Percentiles rank a stretch among this genome's conserved stretches.
These are phyloP conservation scores for Lactarius hengduanensis DNA, from an alignment of 768 basidiomycete genomes.

Conservation along the genomic window DNA sequence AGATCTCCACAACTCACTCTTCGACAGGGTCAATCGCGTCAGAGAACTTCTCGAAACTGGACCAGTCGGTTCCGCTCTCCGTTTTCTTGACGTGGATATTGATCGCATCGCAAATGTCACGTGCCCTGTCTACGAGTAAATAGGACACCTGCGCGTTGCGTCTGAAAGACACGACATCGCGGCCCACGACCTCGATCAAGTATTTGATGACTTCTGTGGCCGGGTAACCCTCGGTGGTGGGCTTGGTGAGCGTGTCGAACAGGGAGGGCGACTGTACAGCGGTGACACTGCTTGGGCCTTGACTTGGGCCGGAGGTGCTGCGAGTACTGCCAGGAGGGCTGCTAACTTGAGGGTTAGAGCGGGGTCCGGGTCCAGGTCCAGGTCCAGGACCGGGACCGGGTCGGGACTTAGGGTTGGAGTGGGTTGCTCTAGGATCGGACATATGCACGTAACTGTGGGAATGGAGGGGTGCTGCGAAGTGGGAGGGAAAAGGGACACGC, in stretches of 20 bases:
- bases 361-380: neutral
- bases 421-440: neutral
- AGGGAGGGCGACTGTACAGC: constrained; percentile 1
- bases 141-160: constrained; percentile 30
- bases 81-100: constrained; percentile 23
- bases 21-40: constrained; percentile 30
- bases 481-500: neutral
- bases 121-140: constrained; percentile 27
- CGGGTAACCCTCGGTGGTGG: constrained; percentile 13
- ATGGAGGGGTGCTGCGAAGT: neutral
- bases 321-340: neutral
- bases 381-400: no score
- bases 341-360: neutral
- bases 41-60: constrained; percentile 26
- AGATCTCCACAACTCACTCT: constrained; percentile 13
- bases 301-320: neutral
- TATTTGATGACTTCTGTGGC: constrained; percentile 29
- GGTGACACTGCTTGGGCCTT: neutral
- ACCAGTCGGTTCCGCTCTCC: constrained; percentile 23
- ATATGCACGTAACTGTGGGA: neutral
- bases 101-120: constrained; percentile 28
- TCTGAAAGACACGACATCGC: constrained; percentile 22
- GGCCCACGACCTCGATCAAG: constrained; percentile 24
- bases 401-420: neutral
- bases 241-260: neutral